A percentile compares a stretch with the other conserved stretches of the same genome.
These are phyloP conservation scores for Phytophthora chlamydospora DNA, from an alignment of 352 stramenopile genomes.

Conservation along the genomic window DNA sequence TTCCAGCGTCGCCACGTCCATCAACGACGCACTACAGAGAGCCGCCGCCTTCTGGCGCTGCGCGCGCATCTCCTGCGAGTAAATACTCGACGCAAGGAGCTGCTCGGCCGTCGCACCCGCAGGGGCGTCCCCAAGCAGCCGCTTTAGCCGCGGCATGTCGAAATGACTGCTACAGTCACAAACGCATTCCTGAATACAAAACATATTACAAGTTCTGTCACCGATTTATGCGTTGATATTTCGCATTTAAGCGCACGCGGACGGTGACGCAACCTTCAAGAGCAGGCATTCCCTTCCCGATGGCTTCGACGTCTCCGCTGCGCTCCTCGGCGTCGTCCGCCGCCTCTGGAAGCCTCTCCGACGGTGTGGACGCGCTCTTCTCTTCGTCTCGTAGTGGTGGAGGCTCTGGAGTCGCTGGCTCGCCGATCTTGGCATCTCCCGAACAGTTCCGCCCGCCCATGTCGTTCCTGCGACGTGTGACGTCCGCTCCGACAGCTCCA, in stretches of 20 bases:
- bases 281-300: constrained; percentile 17
- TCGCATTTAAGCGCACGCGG: constrained; percentile 10
- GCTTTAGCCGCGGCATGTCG: constrained; percentile 52
- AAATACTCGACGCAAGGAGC: constrained; percentile 63
- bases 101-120: constrained; percentile 42
- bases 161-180: constrained; percentile 25
- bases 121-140: constrained; percentile 24
- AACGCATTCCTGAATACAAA: background rate
- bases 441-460: constrained; percentile 39
- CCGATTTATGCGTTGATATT: too few relatives aligned
- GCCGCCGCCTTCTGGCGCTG: constrained; percentile 42
- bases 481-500: constrained; percentile 14
- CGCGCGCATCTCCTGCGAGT: constrained; percentile 31
- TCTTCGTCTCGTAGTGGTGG: constrained; percentile 1
- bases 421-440: background rate
- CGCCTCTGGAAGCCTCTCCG: background rate
- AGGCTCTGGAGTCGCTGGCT: background rate
- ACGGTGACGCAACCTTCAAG: constrained; percentile 11
- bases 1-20: constrained; percentile 41
- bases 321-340: constrained; percentile 7
- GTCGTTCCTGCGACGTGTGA: constrained; percentile 44
- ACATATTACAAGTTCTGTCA: too few relatives aligned
- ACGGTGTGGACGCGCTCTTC: constrained; percentile 7
- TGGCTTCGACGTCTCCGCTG: constrained; percentile 37
- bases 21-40: constrained; percentile 40